Base-by-base conservation (phyloP, 106 monocot species). In the Dendrobium nobile region DNA sequence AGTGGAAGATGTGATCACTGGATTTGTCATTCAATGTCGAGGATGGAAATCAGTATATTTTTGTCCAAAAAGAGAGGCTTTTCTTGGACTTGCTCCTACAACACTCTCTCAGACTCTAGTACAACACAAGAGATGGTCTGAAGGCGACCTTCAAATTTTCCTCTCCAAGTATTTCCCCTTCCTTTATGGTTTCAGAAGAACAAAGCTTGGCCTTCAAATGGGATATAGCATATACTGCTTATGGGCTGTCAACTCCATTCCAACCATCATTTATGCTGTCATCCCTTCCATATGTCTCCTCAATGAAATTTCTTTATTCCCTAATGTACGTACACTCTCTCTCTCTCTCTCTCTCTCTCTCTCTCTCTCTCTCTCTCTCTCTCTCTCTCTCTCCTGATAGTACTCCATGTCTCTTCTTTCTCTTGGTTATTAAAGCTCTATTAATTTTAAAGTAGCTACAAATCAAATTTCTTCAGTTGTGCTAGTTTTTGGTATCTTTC, bases 111-210 rank as follows among this genome's bases (percentile, higher is more conserved):
- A 92, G 19, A 73, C 79, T 47, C 42, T 92, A 19, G 79, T 94
- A 8, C 92, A 92, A 75, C 88, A 87, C 44, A 88, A 94, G 85
- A 83, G 92, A 78, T 94, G 94, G 94, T 80, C 85, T 4, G 94
- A 90, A 70, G 91, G 94, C 0, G 47, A 87, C n/a, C 75, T 94
- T 18, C 84, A 89, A 33, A 87, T 94, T 55, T 80, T 92, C 27
- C n/a, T 91, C 44, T 92, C 89, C 28, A 88, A 82, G 76, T 87
- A 90, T 74, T 85, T 85, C 79, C 94, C 94, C 9, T 80, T 92
- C 41, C 0, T 86, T 3, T 85, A 80, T 40, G 91, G 94, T 28
- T 79, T 70, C 26, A 78, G 85, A 6, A 90, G 76, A 47, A 87
- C 88, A 31, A 82, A 67, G 9, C 26, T 90, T 2, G 90, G 86